Evolutionary conservation across 2,329 filamentous ascomycete genomes (phyloP).

Genomic region (Pyricularia sp.): DNA sequence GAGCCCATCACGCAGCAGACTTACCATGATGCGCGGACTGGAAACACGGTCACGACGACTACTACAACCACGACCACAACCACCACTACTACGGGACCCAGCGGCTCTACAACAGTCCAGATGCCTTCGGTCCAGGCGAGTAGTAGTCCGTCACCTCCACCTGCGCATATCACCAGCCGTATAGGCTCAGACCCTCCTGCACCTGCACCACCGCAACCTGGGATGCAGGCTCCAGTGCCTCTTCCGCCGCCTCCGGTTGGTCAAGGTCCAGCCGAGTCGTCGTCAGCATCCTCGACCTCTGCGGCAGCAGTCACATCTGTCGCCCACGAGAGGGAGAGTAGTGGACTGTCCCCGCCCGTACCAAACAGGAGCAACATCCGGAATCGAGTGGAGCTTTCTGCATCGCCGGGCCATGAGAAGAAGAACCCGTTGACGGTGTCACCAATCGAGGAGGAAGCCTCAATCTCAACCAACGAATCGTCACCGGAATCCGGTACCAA

Average conservation of each 20-base stretch:
- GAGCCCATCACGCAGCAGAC: constrained; percentile 1
- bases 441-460: neutral
- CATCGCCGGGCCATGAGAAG: constrained; percentile 2
- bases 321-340: too few relatives aligned
- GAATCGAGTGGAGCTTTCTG: constrained; percentile 3
- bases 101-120: constrained; percentile 3
- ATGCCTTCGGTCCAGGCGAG: neutral
- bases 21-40: neutral
- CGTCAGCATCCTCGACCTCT: neutral
- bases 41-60: constrained; percentile 1
- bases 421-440: constrained; percentile 1
- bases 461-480: neutral
- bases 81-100: neutral
- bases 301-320: neutral
- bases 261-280: neutral
- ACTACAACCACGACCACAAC: constrained; percentile 1
- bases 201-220: neutral
- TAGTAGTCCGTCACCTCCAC: neutral
- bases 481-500: neutral
- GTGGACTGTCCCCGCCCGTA: neutral
- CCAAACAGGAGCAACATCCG: constrained; percentile 1
- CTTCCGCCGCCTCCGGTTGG: neutral
- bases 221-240: neutral
- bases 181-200: neutral
- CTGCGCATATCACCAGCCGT: neutral